Conservation (phyloP, 768 basidiomycete species). For the Leccinum ochraceum region DNA sequence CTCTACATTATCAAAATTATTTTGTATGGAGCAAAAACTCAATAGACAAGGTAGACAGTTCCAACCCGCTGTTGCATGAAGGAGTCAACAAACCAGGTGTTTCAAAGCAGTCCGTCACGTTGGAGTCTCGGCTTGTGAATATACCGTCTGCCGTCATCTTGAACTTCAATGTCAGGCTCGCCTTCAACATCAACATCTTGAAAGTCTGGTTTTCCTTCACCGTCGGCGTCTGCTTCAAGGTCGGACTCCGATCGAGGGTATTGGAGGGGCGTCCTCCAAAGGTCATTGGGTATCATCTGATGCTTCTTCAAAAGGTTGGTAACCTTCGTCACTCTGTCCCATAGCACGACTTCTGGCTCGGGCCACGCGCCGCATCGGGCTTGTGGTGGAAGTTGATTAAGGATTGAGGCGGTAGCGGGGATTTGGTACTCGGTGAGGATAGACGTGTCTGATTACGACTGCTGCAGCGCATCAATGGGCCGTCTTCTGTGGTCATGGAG, state of each 20-base stretch:
- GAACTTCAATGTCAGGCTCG: constrained; percentile 40
- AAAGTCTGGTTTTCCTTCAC: constrained; percentile 40
- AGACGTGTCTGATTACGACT: constrained; percentile 18
- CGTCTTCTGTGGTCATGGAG: constrained; percentile 18
- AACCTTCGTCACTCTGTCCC: constrained; percentile 51
- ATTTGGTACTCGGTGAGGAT: background rate
- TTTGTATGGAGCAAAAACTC: too few species aligned
- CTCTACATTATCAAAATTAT: too few species aligned
- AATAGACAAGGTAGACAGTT: too few species aligned
- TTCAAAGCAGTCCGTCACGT: too few species aligned
- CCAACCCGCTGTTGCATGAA: too few species aligned
- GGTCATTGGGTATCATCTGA: constrained; percentile 60
- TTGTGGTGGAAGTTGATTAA: constrained; percentile 13
- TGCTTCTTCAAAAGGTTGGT: constrained; percentile 47
- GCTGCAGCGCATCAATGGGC: constrained; percentile 22
- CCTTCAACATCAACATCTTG: constrained; percentile 32
- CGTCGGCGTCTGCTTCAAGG: constrained; percentile 36
- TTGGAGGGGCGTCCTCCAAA: constrained; percentile 52
- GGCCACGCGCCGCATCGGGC: constrained; percentile 11
- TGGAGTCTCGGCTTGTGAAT: too few species aligned
- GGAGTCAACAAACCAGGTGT: too few species aligned
- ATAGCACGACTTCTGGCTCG: constrained; percentile 26
- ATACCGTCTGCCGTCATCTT: constrained; percentile 40
- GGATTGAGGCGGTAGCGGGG: constrained; percentile 23
- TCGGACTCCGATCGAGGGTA: constrained; percentile 31